Base-by-base conservation (phyloP, 192 early-diverging fungal genomes). In the Backusella circina region DNA sequence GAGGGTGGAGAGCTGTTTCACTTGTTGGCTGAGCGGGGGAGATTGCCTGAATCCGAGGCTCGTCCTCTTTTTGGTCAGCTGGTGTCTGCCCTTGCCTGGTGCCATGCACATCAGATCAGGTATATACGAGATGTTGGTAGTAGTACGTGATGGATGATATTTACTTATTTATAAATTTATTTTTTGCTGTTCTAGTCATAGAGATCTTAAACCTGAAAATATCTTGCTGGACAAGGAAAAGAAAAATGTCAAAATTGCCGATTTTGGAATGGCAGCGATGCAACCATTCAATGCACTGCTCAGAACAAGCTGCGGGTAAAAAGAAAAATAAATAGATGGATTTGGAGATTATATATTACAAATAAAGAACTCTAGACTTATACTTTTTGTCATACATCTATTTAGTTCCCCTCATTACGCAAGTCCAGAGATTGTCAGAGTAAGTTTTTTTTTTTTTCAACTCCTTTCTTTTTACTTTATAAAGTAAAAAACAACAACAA, bases 161-260 rank as follows among this genome's bases (percentile, higher is more conserved):
- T 28, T 31, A 31, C 37, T n/a, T 12, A 50, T n/a, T 15, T 21
- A 8, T 18, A 50, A 31, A 47, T 3, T 18, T n/a, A 2, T 28
- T 36, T 50, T 64, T 44, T 47, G 31, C 44, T 0, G 18, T 57
- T 33, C 0, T 39, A 80, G 79, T 0, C 93, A 95, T 83, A 78
- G 93, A 31, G 93, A 95, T 75, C 78, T 95, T 15, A 95, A 95
- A 68, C 93, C 93, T 31, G 93, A 95, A 83, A 86, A 86, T 32
- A 86, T 86, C 36, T 74, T 86, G 16, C 32, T 86, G 36, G 83
- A 81, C 36, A 69, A 64, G 54, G 70, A 72, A 30, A 68, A 84
- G 30, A 82, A 86, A 69, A 85, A 86, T 28, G 78, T 91, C 74
- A 91, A 91, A 67, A 82, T 91, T 64, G 86, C 83, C 15, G 90